A percentile compares a stretch with the other conserved stretches of the same genome.
Evolutionary conservation across 306 rosid species (phyloP).

Genomic region (Cucurbita pepo): DNA sequence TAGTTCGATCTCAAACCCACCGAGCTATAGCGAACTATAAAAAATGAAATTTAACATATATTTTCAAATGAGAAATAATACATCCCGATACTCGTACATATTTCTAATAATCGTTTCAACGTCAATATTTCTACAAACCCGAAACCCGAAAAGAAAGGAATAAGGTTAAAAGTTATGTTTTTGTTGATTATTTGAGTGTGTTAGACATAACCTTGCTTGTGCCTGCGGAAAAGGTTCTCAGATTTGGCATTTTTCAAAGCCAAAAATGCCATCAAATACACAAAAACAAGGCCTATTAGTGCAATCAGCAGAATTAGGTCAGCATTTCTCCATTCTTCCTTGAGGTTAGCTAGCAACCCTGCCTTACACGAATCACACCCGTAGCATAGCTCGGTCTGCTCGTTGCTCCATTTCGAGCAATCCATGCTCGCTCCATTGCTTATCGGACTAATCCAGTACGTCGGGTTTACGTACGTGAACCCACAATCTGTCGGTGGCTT

Average conservation of each 20-base stretch:
- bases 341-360: neutral
- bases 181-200: neutral
- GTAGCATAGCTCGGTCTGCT: neutral
- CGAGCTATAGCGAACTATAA: too few relatives aligned
- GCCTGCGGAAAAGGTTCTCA: conserved; percentile 1
- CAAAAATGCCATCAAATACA: neutral
- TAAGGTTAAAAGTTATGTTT: neutral
- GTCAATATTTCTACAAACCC: neutral
- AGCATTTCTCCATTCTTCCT: conserved; percentile 1
- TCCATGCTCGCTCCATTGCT: neutral
- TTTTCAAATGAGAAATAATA: too few relatives aligned
- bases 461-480: neutral
- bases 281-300: neutral
- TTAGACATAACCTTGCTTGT: conserved; percentile 2
- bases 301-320: neutral
- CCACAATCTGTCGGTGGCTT: conserved; percentile 1
- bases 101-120: neutral
- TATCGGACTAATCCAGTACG: neutral
- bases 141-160: neutral
- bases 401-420: conserved; percentile 5
- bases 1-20: too few relatives aligned
- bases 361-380: conserved; percentile 1
- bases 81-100: too few relatives aligned
- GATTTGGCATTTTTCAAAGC: neutral
- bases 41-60: too few relatives aligned